A percentile compares a stretch with the other conserved stretches of the same genome.
Conservation (phyloP, 805 yeast species). For the Yarrowia yakushimensis region DNA sequence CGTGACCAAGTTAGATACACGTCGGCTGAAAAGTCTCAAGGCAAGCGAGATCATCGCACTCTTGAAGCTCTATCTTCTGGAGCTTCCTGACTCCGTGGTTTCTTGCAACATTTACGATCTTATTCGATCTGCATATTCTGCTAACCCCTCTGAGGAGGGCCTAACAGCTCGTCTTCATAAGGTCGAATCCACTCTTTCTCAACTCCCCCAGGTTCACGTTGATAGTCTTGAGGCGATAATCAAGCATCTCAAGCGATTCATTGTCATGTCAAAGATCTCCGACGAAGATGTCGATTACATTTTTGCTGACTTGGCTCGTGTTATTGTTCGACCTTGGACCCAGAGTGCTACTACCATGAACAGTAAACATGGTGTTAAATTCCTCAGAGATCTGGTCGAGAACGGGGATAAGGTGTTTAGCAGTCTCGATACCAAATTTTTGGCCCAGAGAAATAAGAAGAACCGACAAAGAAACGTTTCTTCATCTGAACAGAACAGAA, state of each 20-base stretch:
- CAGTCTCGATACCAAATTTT: constrained; percentile 25
- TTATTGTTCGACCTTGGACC: constrained; percentile 36
- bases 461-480: constrained; percentile 29
- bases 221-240: constrained; percentile 29
- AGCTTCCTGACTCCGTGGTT: constrained; percentile 70
- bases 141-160: neutral
- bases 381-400: constrained; percentile 33
- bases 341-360: constrained; percentile 33
- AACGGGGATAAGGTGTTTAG: constrained; percentile 31
- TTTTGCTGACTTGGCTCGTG: neutral
- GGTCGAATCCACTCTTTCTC: constrained; percentile 31
- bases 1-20: neutral
- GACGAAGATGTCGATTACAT: constrained; percentile 13
- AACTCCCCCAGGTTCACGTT: constrained; percentile 31
- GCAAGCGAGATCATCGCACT: constrained; percentile 55
- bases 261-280: neutral
- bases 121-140: constrained; percentile 54
- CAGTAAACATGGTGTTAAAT: constrained; percentile 35
- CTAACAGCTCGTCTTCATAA: neutral
- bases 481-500: constrained; percentile 31
- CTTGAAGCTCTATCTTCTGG: constrained; percentile 63
- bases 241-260: constrained; percentile 27
- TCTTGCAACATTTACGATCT: constrained; percentile 61
- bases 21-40: neutral
- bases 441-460: constrained; percentile 21